Conservation (phyloP, 495 filamentous ascomycete genomes). For the Penicillium herquei region DNA sequence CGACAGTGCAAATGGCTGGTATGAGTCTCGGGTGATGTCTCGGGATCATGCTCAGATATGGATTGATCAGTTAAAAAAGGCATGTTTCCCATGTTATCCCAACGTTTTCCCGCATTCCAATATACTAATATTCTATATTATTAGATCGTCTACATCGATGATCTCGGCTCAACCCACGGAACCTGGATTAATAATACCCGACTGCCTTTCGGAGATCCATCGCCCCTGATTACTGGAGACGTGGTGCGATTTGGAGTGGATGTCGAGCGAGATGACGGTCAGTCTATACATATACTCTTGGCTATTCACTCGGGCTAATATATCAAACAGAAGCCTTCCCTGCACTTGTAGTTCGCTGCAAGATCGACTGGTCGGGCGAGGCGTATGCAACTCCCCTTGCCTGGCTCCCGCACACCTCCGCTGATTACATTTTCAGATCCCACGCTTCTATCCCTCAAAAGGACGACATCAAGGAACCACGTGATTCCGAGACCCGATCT, state of each 20-base stretch:
- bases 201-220: conserved; percentile 33
- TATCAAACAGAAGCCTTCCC: conserved; percentile 35
- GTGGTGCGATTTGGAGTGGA: conserved; percentile 54
- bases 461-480: neutral
- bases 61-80: conserved; percentile 41
- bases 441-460: neutral
- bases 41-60: conserved; percentile 67
- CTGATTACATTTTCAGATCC: neutral
- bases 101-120: neutral
- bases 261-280: conserved; percentile 51
- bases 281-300: conserved; percentile 5
- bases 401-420: neutral
- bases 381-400: conserved; percentile 5
- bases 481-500: neutral
- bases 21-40: conserved; percentile 81
- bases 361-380: conserved; percentile 28
- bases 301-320: conserved; percentile 3
- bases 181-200: conserved; percentile 50
- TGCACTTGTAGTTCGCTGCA: conserved; percentile 36
- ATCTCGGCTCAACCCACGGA: conserved; percentile 58
- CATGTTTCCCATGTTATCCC: conserved; percentile 20
- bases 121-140: conserved; percentile 18
- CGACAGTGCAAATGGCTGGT: conserved; percentile 63
- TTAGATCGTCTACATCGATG: conserved; percentile 44
- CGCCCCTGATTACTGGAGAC: conserved; percentile 42